Evolutionary conservation across 768 basidiomycete genomes (phyloP).

Genomic region (Mycena rosella): DNA sequence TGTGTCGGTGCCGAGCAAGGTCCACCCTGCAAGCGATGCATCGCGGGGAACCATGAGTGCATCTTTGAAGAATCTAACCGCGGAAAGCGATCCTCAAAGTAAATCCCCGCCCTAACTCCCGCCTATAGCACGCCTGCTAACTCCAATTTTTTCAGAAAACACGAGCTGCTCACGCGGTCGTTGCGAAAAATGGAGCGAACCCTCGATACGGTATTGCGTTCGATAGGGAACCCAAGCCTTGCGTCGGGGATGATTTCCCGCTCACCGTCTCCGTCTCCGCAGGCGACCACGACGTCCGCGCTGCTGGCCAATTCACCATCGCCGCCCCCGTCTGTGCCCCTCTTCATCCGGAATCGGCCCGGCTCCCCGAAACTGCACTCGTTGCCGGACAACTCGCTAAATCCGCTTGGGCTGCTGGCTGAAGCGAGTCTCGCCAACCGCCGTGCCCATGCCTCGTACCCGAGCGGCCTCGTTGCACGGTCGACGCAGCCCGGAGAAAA

Average conservation of each 20-base stretch:
- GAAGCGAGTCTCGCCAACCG: conserved; percentile 89
- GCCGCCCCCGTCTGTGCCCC: conserved; percentile 54
- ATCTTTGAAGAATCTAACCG: conserved; percentile 97
- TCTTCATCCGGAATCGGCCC: conserved; percentile 50
- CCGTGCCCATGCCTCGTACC: conserved; percentile 63
- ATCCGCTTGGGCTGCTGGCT: conserved; percentile 92
- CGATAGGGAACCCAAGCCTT: conserved; percentile 87
- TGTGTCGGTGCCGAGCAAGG: conserved; percentile 93
- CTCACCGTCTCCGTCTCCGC: conserved; percentile 77
- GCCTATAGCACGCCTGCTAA: conserved; percentile 46
- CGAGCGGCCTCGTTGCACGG: conserved; percentile 56
- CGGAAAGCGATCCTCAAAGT: conserved; percentile 92
- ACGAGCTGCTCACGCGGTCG: conserved; percentile 84
- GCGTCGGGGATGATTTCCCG: conserved; percentile 85
- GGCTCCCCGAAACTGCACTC: conserved; percentile 90
- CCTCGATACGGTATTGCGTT: conserved; percentile 90
- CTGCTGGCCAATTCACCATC: conserved; percentile 66
- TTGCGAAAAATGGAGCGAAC: conserved; percentile 93
- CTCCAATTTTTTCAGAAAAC: conserved; percentile 70
- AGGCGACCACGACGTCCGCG: conserved; percentile 68
- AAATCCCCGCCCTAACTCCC: conserved; percentile 25
- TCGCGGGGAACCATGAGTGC: conserved; percentile 86
- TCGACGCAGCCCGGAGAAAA: conserved; percentile 52
- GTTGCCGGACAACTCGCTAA: conserved; percentile 91
- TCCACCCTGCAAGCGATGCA: conserved; percentile 91